These are phyloP conservation scores for Globisporangium paroecandrum DNA, from an alignment of 352 stramenopile genomes.

Conservation along the genomic window DNA sequence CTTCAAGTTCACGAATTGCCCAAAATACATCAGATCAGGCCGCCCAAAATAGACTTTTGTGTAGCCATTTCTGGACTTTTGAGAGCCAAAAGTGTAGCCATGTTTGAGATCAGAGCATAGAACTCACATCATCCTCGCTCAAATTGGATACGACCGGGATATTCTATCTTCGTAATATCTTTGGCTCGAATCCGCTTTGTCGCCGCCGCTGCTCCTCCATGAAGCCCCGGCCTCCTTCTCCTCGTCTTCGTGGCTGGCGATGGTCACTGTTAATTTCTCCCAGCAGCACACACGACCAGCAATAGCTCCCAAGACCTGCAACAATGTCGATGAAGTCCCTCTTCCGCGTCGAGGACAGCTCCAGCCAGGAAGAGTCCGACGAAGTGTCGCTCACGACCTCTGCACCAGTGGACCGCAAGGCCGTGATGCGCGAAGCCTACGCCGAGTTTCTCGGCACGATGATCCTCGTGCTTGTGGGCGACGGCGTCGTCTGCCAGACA, in stretches of 20 bases:
- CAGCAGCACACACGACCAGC: not conserved
- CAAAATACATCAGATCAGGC: not conserved
- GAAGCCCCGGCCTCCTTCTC: not conserved
- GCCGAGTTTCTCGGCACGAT: slow-evolving; percentile 58
- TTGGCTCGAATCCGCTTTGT: not conserved
- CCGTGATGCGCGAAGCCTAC: slow-evolving; percentile 28
- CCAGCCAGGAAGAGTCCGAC: slow-evolving; percentile 28
- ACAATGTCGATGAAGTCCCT: slow-evolving; percentile 31
- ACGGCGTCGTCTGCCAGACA: slow-evolving; percentile 55
- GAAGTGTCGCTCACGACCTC: slow-evolving; percentile 50
- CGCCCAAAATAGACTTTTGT: not conserved
- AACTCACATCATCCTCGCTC: not conserved
- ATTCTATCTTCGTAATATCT: not conserved
- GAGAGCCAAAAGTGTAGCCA: slow-evolving; percentile 1
- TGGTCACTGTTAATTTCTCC: not conserved
- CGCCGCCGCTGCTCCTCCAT: not conserved
- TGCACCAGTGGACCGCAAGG: slow-evolving; percentile 31
- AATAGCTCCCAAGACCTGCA: not conserved
- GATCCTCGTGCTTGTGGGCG: slow-evolving; percentile 56
- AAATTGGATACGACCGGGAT: not conserved
- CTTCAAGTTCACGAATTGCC: not conserved
- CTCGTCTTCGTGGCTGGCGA: not conserved
- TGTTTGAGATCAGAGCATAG: slow-evolving; percentile 1
- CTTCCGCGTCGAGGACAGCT: slow-evolving; percentile 28
- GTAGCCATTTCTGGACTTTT: not conserved